phyloP scores from a whole-genome alignment of 768 basidiomycete genomes.

The Tulasnella sp. region DNA sequence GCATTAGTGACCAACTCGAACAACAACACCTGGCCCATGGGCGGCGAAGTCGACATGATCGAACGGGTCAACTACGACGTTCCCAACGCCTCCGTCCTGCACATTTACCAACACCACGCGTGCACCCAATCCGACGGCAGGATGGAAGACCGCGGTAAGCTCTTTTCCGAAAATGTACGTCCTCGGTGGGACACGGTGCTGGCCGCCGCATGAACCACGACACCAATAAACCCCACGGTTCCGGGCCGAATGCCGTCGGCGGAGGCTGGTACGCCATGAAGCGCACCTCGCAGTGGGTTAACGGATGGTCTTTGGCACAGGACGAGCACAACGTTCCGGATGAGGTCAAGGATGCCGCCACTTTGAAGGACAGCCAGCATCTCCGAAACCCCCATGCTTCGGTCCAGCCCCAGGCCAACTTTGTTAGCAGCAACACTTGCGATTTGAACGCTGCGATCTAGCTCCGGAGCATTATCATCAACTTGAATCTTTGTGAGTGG shows the following conservation, averaged over 20 bases:
- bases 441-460: no score
- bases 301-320: slow-evolving; percentile 32
- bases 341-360: slow-evolving; percentile 25
- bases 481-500: no score
- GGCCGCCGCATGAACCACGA: slow-evolving; percentile 32
- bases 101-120: slow-evolving; percentile 51
- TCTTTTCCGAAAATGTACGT: background rate
- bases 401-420: slow-evolving; percentile 35
- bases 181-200: slow-evolving; percentile 2
- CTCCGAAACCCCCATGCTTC: slow-evolving; percentile 30
- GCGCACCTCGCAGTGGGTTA: background rate
- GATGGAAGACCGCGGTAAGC: background rate
- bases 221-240: slow-evolving; percentile 23
- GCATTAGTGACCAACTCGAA: slow-evolving; percentile 43
- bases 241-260: slow-evolving; percentile 33
- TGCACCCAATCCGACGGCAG: slow-evolving; percentile 54
- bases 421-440: slow-evolving; percentile 31
- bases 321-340: slow-evolving; percentile 22
- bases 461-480: no score
- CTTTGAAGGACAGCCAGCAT: background rate
- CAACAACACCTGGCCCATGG: slow-evolving; percentile 52
- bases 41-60: slow-evolving; percentile 44
- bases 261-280: slow-evolving; percentile 33
- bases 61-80: slow-evolving; percentile 42
- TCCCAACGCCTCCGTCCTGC: slow-evolving; percentile 29